Evolutionary conservation across 257 asterid species (phyloP), one percentile per base, ranked within the genome.

Genomic region (Catharanthus roseus): DNA sequence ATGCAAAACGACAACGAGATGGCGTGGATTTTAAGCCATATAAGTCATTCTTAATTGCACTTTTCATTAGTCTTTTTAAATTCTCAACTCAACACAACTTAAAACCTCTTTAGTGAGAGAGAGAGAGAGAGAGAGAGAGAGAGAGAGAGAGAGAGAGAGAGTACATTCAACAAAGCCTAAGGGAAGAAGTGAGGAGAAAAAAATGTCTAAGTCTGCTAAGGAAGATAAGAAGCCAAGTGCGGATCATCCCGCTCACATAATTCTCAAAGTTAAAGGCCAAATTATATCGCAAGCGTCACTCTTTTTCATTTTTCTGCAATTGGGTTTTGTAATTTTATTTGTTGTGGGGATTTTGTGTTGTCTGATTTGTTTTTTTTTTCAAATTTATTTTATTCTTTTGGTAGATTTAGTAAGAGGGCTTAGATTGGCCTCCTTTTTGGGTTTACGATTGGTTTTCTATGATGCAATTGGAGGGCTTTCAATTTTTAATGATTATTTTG

Each of bases 231-330:
- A 78, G 68, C 85, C 85, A 23, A 39, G 69, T 28, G 83, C 79
- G 19, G 85, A 38, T n/a, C n/a, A n/a, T n/a, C 63, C 78, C 49
- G 79, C 76, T 45, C 86, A 79, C n/a, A n/a, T 79, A 72, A 82
- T 78, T 29, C 86, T 82, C 68, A 82, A 82, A 82, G 86, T 82
- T 53, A 81, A 81, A 72, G 77, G 85, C 64, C 85, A 81, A 82
- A 82, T 78, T 1, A 55, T n/a, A n/a, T 36, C 21, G 53, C 8
- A n/a, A n/a, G n/a, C n/a, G n/a, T 64, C 28, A 51, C 50, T 21
- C 1, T 7, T 45, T 6, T 29, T 31, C 8, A 38, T 38, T 38
- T n/a, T 2, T 50, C 12, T 29, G 21, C 28, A 23, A 12, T 42
- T 42, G 5, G 3, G 11, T 12, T 55, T 65, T 38, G 42, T 38